phyloP scores from a whole-genome alignment of 345 rosid genomes.

The Lepidium aucheri region DNA sequence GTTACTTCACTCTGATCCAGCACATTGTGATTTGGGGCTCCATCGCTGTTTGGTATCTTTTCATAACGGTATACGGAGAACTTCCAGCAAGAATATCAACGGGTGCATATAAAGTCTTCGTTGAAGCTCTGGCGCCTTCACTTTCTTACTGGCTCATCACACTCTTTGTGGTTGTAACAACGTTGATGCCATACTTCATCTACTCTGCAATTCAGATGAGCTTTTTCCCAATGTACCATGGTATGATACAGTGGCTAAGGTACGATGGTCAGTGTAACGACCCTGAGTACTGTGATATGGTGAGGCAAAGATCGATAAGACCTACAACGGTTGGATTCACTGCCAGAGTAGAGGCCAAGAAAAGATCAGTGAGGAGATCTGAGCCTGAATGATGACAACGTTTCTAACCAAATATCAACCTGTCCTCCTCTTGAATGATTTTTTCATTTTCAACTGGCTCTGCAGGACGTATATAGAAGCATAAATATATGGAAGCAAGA shows the following conservation, averaged over 20 bases:
- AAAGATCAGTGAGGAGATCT: conserved; percentile 25
- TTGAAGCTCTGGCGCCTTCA: conserved; percentile 72
- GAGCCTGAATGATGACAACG: conserved; percentile 16
- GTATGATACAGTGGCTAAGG: conserved; percentile 81
- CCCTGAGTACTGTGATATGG: conserved; percentile 61
- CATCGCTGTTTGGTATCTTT: conserved; percentile 59
- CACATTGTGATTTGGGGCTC: conserved; percentile 69
- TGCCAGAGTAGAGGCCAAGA: conserved; percentile 37
- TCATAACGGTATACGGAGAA: conserved; percentile 54
- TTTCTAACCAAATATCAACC: background rate
- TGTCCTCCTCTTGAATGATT: background rate
- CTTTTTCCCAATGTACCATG: conserved; percentile 93
- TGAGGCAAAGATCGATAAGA: conserved; percentile 66
- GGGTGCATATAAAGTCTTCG: conserved; percentile 56
- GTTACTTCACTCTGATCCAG: conserved; percentile 75
- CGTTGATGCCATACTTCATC: conserved; percentile 60
- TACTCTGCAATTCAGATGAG: conserved; percentile 58
- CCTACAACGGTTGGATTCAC: conserved; percentile 74
- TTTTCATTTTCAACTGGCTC: conserved; percentile 10
- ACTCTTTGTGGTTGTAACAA: conserved; percentile 38
- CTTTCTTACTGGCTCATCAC: conserved; percentile 70
- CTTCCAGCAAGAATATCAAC: conserved; percentile 34
- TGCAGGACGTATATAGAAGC: conserved; percentile 17
- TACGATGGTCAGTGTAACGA: conserved; percentile 57
- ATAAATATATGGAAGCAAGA: background rate